Percentiles rank a stretch among this genome's conserved stretches.
Conservation (phyloP, 2,329 filamentous ascomycete genomes). For the Coleophoma eucalyptorum region DNA sequence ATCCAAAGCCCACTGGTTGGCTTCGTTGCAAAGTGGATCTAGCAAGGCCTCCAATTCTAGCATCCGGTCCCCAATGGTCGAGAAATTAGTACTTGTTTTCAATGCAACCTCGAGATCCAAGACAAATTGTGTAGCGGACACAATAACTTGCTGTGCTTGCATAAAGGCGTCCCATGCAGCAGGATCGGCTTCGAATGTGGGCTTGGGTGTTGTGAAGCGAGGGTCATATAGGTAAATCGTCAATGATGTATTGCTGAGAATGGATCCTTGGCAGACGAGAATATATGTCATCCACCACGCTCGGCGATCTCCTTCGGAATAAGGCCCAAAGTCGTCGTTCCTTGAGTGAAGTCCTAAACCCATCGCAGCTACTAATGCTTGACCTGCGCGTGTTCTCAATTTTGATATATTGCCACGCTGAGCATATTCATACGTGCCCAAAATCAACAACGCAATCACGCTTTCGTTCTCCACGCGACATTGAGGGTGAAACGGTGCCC, state of each 20-base stretch:
- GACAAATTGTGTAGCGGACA: constrained; percentile 43
- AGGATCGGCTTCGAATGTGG: constrained; percentile 35
- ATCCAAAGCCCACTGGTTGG: constrained; percentile 19
- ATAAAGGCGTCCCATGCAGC: constrained; percentile 40
- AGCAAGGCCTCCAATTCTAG: constrained; percentile 18
- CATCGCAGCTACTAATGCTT: constrained; percentile 43
- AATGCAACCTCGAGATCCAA: constrained; percentile 41
- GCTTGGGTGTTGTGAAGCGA: constrained; percentile 40
- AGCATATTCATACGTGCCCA: constrained; percentile 49
- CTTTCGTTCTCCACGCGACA: constrained; percentile 42
- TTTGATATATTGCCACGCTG: constrained; percentile 49
- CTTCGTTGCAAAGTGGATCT: constrained; percentile 16
- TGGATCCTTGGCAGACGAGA: constrained; percentile 44
- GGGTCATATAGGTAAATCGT: constrained; percentile 38
- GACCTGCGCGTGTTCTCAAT: constrained; percentile 43
- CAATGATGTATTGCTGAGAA: constrained; percentile 44
- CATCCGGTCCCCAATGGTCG: constrained; percentile 30
- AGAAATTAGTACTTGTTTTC: constrained; percentile 33
- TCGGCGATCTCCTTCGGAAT: constrained; percentile 40
- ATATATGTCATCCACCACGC: constrained; percentile 54
- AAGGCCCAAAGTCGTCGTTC: constrained; percentile 33
- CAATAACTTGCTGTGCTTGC: constrained; percentile 42
- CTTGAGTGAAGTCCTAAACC: constrained; percentile 37
- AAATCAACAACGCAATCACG: constrained; percentile 41
- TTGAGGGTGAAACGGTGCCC: constrained; percentile 38